phyloP scores from a whole-genome alignment of 2,329 filamentous ascomycete species.

The Colletotrichum somersetense region DNA sequence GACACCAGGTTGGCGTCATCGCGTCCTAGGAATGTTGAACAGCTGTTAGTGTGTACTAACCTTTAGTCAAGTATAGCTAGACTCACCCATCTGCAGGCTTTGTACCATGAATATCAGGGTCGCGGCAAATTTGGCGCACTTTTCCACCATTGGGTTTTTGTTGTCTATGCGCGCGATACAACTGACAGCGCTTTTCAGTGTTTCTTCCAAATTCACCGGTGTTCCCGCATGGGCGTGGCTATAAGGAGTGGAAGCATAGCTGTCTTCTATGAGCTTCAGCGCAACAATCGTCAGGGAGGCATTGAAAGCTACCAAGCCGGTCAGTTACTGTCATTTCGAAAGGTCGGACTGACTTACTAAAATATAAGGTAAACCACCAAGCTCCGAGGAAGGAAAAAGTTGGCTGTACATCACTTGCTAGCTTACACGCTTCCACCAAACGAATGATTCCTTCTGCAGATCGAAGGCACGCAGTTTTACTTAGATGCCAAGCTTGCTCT shows the following conservation, averaged over 20 bases:
- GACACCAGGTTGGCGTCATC: background rate
- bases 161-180: conserved; percentile 30
- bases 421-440: conserved; percentile 43
- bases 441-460: conserved; percentile 45
- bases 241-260: background rate
- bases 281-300: conserved; percentile 30
- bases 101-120: conserved; percentile 26
- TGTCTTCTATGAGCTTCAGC: conserved; percentile 30
- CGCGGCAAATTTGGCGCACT: conserved; percentile 37
- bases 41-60: background rate
- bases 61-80: background rate
- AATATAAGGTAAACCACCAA: conserved; percentile 51
- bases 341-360: conserved; percentile 43
- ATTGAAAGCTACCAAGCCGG: conserved; percentile 24
- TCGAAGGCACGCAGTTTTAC: conserved; percentile 44
- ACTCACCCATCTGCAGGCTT: conserved; percentile 23
- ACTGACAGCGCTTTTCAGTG: conserved; percentile 17
- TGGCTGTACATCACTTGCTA: conserved; percentile 29
- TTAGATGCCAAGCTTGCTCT: conserved; percentile 43
- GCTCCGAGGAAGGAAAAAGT: conserved; percentile 46
- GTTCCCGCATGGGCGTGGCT: conserved; percentile 1
- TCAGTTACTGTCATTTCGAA: background rate
- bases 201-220: conserved; percentile 11
- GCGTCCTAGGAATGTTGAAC: background rate
- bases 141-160: conserved; percentile 34